Base-by-base conservation (phyloP, 2,329 filamentous ascomycete species). In the Cephalotrichum gorgonifer region DNA sequence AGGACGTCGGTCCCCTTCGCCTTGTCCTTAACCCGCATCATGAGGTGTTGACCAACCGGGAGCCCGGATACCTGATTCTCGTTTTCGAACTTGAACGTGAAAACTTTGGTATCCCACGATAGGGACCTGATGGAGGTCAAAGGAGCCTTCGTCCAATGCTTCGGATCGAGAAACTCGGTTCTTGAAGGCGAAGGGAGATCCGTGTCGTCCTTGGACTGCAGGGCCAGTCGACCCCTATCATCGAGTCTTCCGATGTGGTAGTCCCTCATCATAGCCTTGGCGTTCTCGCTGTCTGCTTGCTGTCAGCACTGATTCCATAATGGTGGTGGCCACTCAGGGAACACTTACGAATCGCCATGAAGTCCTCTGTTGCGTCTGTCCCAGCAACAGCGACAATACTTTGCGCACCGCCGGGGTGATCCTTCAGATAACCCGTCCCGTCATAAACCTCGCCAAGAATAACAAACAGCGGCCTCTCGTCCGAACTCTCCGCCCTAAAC, bases 401-500 rank as follows among this genome's bases (percentile, higher is more conserved):
- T 54, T 85, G 79, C 3, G 87, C 88, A 46, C 90, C 90, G 47
- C 90, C 90, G 0, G 90, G 90, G 62, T 96, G 90, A 1, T 74
- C 85, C 53, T 88, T 78, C 14, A 96, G 69, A 61, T 93, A 96
- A 2, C 68, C 66, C 1, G 86, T 90, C 5, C 89, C 90, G 58
- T 95, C 85, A 57, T 94, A 96, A 0, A 96, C 88, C 58, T 96
- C 82, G 1, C 88, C 86, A 51, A 90, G 83, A 11, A 96, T 76
- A 4, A 95, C 82, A 58, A 96, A 95, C 88, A 49, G 15, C 3
- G 47, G 35, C 41, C 33, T 49, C 22, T 26, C 33, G 12, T 47
- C 31, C 4, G 45, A 47, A 20, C 23, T 30, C 20, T 94, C 86
- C 53, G 76, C 72, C 52, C 77, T 76, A 33, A 95, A 66, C 57